Base-by-base conservation (phyloP, 1,284 basidiomycete genomes). In the Stygiomarasmius scandens region DNA sequence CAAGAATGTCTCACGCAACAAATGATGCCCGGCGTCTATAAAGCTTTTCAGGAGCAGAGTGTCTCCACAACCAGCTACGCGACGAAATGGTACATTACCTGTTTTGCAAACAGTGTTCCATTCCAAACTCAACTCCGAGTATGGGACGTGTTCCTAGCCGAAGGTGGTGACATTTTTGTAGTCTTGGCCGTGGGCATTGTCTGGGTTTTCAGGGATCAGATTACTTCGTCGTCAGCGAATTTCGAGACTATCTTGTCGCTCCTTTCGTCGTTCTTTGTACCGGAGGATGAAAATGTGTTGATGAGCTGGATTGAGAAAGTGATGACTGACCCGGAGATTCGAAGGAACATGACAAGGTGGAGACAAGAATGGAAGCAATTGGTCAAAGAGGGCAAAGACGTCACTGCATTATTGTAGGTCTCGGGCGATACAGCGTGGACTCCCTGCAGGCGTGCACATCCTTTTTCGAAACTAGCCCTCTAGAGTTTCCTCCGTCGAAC, bases 81-180 rank as follows among this genome's bases (percentile, higher is more conserved):
- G 29, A 98, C 96, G 1, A 98, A 98, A 73, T 99, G 96, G 96
- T 99, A 98, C 74, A 99, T 99, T 71, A 99, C 97, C 1, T 78
- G 99, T 16, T 96, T 96, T 67, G 87, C 95, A 53, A 98, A 97
- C 69, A 91, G 91, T 1, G 88, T 99, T n/a, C 95, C 96, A 12
- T 99, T 97, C 71, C 92, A 95, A 73, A 94, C 90, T 46, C 95
- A 98, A 76, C 76, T 99, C 41, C 83, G 97, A 58, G 70, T 99
- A 22, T 99, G 96, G 96, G 96, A 99, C 71, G 92, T 86, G 1
- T 91, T 96, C 67, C 78, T 98, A 49, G 74, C 96, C 22, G 95
- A 98, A 62, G 97, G 97, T 4, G 83, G 86, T 65, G 96, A 99
- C 68, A 79, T 95, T 6, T 92, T 98, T 62, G 80, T 98, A 46